Base-by-base conservation (phyloP, 2,329 filamentous ascomycete species). In the Aspergillaceae sp. region DNA sequence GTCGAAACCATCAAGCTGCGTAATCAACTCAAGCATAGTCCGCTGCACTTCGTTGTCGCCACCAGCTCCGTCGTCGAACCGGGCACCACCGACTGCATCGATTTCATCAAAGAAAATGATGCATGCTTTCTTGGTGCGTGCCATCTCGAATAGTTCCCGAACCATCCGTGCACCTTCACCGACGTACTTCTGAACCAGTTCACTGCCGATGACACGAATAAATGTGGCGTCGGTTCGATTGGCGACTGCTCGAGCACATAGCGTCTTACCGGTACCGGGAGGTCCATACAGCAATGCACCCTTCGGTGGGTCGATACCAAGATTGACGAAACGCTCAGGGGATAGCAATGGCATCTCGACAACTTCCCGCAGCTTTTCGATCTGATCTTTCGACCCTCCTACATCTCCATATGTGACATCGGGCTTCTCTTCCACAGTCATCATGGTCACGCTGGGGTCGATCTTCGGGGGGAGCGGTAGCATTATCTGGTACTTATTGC, bases 91-190 rank as follows among this genome's bases (percentile, higher is more conserved):
- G 46, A 97, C 87, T 42, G 91, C 91, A 68, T 97, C 91, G 52
- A 97, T 92, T 74, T 98, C 92, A 67, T 98, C 92, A 63, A 95
- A 94, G 82, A 98, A 98, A 73, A 98, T 98, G 65, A 98, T 98
- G 71, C 92, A 98, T 0, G 92, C 92, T 74, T 98, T 98, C 80
- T 98, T 98, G 47, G 92, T 97, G 58, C 92, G 83, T 7, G 92
- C 92, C 92, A 98, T 98, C 74, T 98, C 92, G 68, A 98, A 98
- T 2, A 98, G 80, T 73, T 98, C 92, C 60, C 92, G 84, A 19
- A 98, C 92, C 92, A 98, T 98, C 60, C 94, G 82, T 4, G 94
- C 92, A 65, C 92, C 92, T 69, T 98, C 92, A 65, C 92, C 92
- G 11, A 98, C 92, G 65, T 98, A 98, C 73, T 98, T 98, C 71